Percentiles rank a stretch among this genome's conserved stretches.
Conservation (phyloP, 2,329 filamentous ascomycete species). For the Neurospora sp. region DNA sequence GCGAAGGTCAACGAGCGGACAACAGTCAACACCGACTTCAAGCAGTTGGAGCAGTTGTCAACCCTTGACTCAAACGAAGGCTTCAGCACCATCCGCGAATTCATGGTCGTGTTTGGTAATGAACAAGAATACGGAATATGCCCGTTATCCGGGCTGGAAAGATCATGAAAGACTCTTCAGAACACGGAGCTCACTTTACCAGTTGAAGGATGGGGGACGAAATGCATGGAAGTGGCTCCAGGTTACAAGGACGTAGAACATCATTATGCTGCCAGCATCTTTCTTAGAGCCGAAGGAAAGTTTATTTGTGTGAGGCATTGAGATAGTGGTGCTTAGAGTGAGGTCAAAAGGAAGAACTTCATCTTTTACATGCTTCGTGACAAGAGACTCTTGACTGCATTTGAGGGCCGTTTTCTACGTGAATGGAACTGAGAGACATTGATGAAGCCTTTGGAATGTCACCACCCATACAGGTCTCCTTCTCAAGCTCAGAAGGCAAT, state of each 20-base stretch:
- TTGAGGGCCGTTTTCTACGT: background rate
- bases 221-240: background rate
- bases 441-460: background rate
- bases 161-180: background rate
- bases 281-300: background rate
- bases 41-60: background rate
- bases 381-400: background rate
- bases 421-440: background rate
- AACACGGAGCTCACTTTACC: background rate
- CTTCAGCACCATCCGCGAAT: background rate
- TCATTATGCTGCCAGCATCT: background rate
- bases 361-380: background rate
- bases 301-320: background rate
- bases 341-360: background rate
- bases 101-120: background rate
- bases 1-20: background rate
- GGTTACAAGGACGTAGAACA: background rate
- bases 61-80: background rate
- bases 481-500: background rate
- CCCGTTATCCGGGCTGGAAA: background rate
- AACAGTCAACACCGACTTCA: background rate
- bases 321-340: background rate
- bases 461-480: background rate
- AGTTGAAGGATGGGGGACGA: background rate
- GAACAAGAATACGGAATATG: background rate